These are phyloP conservation scores for Chenopodium formosanum DNA, from an alignment of 148 eudicot species.

Conservation along the genomic window DNA sequence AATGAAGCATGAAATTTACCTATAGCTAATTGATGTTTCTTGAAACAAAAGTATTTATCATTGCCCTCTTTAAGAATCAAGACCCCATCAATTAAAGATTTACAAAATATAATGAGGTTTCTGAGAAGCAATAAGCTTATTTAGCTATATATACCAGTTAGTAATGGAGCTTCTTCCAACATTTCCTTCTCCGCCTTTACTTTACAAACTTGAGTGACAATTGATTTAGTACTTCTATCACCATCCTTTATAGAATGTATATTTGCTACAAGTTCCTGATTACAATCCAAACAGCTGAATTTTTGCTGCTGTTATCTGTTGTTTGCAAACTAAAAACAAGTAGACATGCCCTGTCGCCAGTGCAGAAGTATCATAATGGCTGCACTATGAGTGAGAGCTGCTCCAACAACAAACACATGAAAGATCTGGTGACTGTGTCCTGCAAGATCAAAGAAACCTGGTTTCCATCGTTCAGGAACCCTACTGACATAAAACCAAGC, in stretches of 20 bases:
- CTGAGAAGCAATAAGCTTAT: background rate
- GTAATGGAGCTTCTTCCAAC: background rate
- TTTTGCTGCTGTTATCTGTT: background rate
- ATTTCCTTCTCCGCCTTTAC: background rate
- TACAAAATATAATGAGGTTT: background rate
- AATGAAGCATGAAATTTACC: background rate
- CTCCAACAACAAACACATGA: slow-evolving; percentile 80
- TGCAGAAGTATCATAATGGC: slow-evolving; percentile 63
- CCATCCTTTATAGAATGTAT: no score
- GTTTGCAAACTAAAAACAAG: slow-evolving; percentile 27
- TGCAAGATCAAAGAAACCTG: slow-evolving; percentile 77
- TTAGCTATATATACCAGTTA: no score
- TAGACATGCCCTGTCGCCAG: slow-evolving; percentile 51
- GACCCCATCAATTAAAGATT: background rate
- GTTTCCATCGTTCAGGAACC: slow-evolving; percentile 82
- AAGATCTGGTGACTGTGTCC: slow-evolving; percentile 96
- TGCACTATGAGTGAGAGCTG: slow-evolving; percentile 63
- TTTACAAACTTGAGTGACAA: slow-evolving; percentile 17
- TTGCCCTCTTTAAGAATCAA: background rate
- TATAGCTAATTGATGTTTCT: background rate
- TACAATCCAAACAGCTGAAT: background rate
- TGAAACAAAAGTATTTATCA: background rate
- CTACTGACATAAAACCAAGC: slow-evolving; percentile 66
- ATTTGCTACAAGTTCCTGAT: background rate
- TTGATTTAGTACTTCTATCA: background rate